phyloP scores from a whole-genome alignment of 139 green algal genomes.

The Deuterostichococcus epilithicus region DNA sequence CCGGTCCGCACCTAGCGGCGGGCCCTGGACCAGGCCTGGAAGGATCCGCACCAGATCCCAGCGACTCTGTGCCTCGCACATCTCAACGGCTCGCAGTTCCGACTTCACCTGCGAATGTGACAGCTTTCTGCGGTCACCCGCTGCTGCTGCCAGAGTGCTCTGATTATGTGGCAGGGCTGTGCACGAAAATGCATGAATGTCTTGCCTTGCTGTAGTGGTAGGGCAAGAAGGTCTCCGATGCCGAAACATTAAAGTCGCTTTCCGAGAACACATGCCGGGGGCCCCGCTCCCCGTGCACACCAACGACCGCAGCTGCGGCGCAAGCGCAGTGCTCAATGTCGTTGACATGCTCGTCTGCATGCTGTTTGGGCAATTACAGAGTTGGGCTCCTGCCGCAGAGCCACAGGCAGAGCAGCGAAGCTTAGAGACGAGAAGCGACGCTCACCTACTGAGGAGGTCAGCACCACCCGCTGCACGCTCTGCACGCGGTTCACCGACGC shows the following conservation, averaged over 20 bases:
- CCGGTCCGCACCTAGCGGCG: slow-evolving; percentile 24
- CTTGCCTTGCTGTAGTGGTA: slow-evolving; percentile 16
- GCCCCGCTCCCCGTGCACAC: slow-evolving; percentile 22
- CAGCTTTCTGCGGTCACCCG: background rate
- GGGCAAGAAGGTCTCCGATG: slow-evolving; percentile 4
- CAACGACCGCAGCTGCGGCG: slow-evolving; percentile 37
- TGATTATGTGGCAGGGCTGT: no score
- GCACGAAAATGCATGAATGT: background rate
- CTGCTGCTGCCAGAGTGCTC: slow-evolving; percentile 21
- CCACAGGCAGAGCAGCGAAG: no score
- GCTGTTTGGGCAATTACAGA: no score
- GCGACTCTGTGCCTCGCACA: no score
- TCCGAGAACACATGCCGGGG: slow-evolving; percentile 33
- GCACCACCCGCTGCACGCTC: slow-evolving; percentile 50
- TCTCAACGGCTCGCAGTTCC: no score
- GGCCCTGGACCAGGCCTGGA: slow-evolving; percentile 41
- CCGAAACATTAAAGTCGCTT: slow-evolving; percentile 16
- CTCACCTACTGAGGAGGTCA: slow-evolving; percentile 53
- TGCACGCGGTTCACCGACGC: slow-evolving; percentile 28
- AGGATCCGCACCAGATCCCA: slow-evolving; percentile 50
- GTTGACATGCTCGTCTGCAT: no score
- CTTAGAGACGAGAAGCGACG: no score
- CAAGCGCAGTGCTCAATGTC: no score
- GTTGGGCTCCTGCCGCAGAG: no score
- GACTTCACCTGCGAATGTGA: no score